phyloP scores from a whole-genome alignment of 805 yeast genomes.

The Pichia pseudocactophila region DNA sequence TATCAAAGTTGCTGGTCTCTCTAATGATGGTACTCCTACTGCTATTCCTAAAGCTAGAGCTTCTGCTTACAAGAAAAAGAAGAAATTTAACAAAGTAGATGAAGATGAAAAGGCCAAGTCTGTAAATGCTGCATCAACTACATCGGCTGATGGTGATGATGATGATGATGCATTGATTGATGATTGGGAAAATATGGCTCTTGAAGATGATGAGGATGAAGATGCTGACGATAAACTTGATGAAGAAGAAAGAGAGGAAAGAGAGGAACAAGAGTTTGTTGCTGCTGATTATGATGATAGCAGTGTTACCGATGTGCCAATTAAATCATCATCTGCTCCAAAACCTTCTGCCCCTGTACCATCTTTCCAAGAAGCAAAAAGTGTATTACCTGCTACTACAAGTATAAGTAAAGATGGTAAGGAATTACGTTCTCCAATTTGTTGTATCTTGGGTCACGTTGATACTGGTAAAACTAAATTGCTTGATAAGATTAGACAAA shows the following conservation, averaged over 20 bases:
- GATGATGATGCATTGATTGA: conserved; percentile 46
- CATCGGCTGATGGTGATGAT: conserved; percentile 32
- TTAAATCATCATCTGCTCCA: conserved; percentile 11
- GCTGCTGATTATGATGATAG: conserved; percentile 25
- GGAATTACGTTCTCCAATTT: conserved; percentile 94
- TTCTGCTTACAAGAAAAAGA: conserved; percentile 59
- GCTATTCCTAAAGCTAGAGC: conserved; percentile 3
- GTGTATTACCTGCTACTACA: conserved; percentile 15
- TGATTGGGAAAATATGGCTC: conserved; percentile 76
- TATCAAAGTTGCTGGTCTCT: conserved; percentile 67
- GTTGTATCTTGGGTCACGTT: conserved; percentile 98
- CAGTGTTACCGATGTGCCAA: conserved; percentile 20
- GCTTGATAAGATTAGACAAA: conserved; percentile 94
- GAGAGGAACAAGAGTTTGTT: conserved; percentile 25
- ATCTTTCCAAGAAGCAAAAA: conserved; percentile 16
- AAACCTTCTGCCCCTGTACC: conserved; percentile 18
- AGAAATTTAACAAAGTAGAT: conserved; percentile 26
- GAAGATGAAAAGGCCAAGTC: conserved; percentile 6
- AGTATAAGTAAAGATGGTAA: conserved; percentile 15
- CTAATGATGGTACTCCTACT: conserved; percentile 16
- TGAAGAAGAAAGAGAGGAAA: conserved; percentile 27
- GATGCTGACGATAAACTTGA: conserved; percentile 25
- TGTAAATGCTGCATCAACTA: conserved; percentile 5
- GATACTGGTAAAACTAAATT: conserved; percentile 99
- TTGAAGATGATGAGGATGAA: conserved; percentile 42